These are phyloP conservation scores for Pseudopediastrum boryanum DNA, from an alignment of 139 green algal genomes.

Conservation along the genomic window DNA sequence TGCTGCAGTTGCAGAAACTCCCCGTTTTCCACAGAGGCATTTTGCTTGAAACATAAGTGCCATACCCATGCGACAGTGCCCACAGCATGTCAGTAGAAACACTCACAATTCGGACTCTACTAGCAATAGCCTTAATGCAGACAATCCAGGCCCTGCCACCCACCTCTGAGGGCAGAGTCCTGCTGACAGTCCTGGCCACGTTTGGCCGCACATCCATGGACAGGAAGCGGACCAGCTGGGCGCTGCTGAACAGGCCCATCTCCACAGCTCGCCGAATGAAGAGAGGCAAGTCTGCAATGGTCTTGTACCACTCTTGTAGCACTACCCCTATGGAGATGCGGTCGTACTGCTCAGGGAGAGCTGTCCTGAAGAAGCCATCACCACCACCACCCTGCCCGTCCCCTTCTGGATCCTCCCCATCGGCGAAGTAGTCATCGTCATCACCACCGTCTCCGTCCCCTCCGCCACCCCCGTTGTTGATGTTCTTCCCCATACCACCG, in stretches of 20 bases:
- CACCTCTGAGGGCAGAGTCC: constrained; percentile 74
- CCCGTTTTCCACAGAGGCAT: no score
- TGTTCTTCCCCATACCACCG: constrained; percentile 84
- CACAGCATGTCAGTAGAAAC: no score
- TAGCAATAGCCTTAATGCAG: not conserved
- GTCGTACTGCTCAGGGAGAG: constrained; percentile 91
- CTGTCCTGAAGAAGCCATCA: constrained; percentile 76
- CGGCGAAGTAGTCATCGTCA: constrained; percentile 93
- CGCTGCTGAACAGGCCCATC: constrained; percentile 93
- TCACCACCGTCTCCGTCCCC: constrained; percentile 83
- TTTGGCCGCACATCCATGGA: constrained; percentile 91
- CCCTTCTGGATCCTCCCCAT: constrained; percentile 68
- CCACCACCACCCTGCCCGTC: constrained; percentile 70
- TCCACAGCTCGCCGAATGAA: constrained; percentile 89
- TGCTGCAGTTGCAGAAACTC: no score
- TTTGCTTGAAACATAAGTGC: no score
- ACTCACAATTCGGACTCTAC: no score
- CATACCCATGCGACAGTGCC: no score
- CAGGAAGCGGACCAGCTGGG: constrained; percentile 93
- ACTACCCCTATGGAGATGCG: constrained; percentile 86
- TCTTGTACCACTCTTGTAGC: constrained; percentile 90
- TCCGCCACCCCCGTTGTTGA: constrained; percentile 84
- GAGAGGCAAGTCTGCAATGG: constrained; percentile 82
- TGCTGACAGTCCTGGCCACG: constrained; percentile 82
- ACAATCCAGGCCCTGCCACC: not conserved